These are phyloP conservation scores for Mycena galopus DNA, from an alignment of 768 basidiomycete species.

Conservation along the genomic window DNA sequence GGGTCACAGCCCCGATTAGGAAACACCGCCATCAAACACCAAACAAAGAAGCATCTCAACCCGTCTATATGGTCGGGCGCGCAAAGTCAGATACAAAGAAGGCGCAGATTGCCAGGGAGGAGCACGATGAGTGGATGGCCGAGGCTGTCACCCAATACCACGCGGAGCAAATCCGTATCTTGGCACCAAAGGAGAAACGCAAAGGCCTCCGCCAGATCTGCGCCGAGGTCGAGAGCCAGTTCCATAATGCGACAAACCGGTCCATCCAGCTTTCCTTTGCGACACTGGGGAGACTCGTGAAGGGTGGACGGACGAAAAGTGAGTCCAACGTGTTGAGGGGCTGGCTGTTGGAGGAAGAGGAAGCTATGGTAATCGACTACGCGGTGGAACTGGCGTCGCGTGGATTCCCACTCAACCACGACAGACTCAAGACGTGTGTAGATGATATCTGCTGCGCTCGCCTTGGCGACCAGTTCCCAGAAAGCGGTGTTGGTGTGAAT, in stretches of 20 bases:
- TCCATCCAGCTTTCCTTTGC: not conserved
- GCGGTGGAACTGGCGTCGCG: constrained; percentile 38
- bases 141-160: not conserved
- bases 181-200: constrained; percentile 18
- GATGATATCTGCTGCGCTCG: too few relatives aligned
- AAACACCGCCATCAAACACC: too few relatives aligned
- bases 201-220: too few relatives aligned
- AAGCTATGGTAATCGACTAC: constrained; percentile 36
- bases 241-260: not conserved
- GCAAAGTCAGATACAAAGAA: constrained; percentile 22
- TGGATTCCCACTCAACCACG: constrained; percentile 46
- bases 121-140: constrained; percentile 1
- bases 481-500: too few relatives aligned
- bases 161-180: constrained; percentile 1
- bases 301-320: not conserved
- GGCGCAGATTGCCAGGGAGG: not conserved
- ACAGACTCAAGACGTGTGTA: constrained; percentile 39
- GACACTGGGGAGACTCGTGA: not conserved
- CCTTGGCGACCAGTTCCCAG: too few relatives aligned
- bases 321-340: constrained; percentile 3
- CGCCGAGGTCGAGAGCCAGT: constrained; percentile 4
- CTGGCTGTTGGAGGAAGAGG: constrained; percentile 31
- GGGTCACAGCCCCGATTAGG: too few relatives aligned
- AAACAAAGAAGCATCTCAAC: too few relatives aligned
- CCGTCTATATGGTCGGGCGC: constrained; percentile 23